Base-by-base conservation (phyloP, 2,329 filamentous ascomycete species). In the Cryphonectria japonica region DNA sequence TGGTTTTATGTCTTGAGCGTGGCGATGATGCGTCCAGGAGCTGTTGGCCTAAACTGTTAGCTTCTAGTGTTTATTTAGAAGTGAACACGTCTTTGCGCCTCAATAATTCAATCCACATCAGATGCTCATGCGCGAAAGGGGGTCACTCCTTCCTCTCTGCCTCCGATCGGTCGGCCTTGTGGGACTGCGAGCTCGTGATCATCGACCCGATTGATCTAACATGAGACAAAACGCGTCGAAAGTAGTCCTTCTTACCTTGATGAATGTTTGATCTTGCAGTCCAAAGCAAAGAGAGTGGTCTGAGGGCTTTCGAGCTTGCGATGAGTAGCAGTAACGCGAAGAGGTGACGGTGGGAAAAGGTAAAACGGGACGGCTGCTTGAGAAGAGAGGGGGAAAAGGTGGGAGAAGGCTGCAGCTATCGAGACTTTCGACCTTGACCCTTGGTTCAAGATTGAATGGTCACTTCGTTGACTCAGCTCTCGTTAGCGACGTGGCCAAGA, bases 11-110 rank as follows among this genome's bases (percentile, higher is more conserved):
- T 22, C 3, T 34, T 63, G 37, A 66, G n/a, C 41, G 37, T 46
- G 68, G 50, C 34, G 8, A 60, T 29, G 67, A 74, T 69, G 39
- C 62, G 63, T 57, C 67, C 67, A 67, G 41, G 41, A 65, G 39
- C 14, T 63, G 60, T 37, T 57, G 62, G 34, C n/a, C 41, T 29
- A 29, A 19, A 41, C 57, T 72, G 57, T 68, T 59, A 71, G 69
- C 16, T 14, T 57, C 37, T 1, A 50, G n/a, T 5, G 1, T 32
- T 8, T 59, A 5, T 5, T 3, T 32, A 2, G 1, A 59, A 32
- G 22, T 43, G 46, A 32, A 59, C 14, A 13, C 5, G 26, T 41
- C 34, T 50, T 3, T 34, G 39, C 41, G 62, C 41, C 8, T 26
- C 41, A 1, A 29, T 9, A 1, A 52, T 29, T 5, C 26, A 46